A percentile compares a stretch with the other conserved stretches of the same genome.
These are phyloP conservation scores for Syzygium jambos DNA, from an alignment of 345 rosid species.

Conservation along the genomic window DNA sequence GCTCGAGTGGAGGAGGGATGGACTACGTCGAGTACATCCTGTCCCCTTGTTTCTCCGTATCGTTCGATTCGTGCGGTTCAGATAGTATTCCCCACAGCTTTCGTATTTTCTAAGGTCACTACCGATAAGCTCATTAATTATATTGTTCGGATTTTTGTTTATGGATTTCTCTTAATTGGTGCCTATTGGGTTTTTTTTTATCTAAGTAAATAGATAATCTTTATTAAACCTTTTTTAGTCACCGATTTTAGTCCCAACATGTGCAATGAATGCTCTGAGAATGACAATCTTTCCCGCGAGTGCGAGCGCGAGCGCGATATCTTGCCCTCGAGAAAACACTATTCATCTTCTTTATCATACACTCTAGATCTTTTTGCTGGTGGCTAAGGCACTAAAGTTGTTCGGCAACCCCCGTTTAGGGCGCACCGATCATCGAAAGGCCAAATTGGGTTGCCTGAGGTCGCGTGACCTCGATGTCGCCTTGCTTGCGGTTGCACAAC, in stretches of 20 bases:
- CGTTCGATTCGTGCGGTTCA: background rate
- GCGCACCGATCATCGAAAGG: too few relatives aligned
- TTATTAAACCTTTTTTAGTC: background rate
- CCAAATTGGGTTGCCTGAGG: too few relatives aligned
- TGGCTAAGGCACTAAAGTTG: too few relatives aligned
- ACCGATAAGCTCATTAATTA: background rate
- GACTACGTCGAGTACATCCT: conserved; percentile 32
- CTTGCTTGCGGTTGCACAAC: too few relatives aligned
- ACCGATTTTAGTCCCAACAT: background rate
- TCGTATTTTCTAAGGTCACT: background rate
- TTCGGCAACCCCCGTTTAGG: too few relatives aligned
- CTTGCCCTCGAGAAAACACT: too few relatives aligned
- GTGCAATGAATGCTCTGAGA: background rate
- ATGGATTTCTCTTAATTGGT: background rate
- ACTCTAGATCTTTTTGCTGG: too few relatives aligned
- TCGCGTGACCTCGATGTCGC: too few relatives aligned
- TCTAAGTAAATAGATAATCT: background rate
- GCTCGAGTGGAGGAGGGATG: conserved; percentile 29
- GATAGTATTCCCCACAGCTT: background rate
- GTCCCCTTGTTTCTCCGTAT: conserved; percentile 6
- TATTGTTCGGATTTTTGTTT: background rate
- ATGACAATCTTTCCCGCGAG: background rate
- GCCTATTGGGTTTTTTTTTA: background rate
- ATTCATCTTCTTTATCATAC: too few relatives aligned
- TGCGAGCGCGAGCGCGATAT: background rate